Conservation (phyloP, 2,329 filamentous ascomycete genomes). For the Ceratocystis destructans region DNA sequence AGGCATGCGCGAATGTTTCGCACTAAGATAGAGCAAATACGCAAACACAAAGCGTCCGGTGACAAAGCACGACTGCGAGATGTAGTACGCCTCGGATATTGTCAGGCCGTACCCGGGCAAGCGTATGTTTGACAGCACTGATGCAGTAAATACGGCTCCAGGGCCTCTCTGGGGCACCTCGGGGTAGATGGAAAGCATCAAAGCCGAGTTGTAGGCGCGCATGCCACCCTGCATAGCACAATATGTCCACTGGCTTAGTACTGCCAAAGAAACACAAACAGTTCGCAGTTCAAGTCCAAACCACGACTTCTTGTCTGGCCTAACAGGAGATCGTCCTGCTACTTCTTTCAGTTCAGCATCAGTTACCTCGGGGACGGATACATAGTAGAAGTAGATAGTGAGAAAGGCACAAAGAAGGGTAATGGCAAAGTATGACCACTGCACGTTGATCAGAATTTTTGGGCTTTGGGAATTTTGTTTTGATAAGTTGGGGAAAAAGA, state of each 20-base stretch:
- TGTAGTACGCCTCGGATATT: constrained; percentile 52
- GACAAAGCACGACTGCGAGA: constrained; percentile 61
- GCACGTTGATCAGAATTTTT: constrained; percentile 54
- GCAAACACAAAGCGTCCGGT: constrained; percentile 57
- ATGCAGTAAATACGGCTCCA: constrained; percentile 24
- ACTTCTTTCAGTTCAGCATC: constrained; percentile 41
- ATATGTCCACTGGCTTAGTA: constrained; percentile 66
- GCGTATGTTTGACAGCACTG: not conserved
- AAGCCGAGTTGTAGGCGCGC: constrained; percentile 45
- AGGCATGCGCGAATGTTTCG: constrained; percentile 37
- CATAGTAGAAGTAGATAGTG: constrained; percentile 54
- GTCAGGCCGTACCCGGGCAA: constrained; percentile 37
- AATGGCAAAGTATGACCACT: constrained; percentile 77
- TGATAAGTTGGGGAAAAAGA: constrained; percentile 45
- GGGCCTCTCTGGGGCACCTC: constrained; percentile 27
- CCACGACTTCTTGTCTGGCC: constrained; percentile 35
- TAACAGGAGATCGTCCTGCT: constrained; percentile 35
- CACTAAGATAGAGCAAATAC: constrained; percentile 45
- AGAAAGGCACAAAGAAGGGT: constrained; percentile 60
- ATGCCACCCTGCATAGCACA: constrained; percentile 58
- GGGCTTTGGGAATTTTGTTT: constrained; percentile 38
- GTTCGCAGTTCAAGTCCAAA: constrained; percentile 42
- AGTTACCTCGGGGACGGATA: constrained; percentile 48
- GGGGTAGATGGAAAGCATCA: constrained; percentile 30
- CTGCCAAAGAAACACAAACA: constrained; percentile 51